These are phyloP conservation scores for Gigaspora rosea DNA, from an alignment of 192 early-diverging fungal species.

Conservation along the genomic window DNA sequence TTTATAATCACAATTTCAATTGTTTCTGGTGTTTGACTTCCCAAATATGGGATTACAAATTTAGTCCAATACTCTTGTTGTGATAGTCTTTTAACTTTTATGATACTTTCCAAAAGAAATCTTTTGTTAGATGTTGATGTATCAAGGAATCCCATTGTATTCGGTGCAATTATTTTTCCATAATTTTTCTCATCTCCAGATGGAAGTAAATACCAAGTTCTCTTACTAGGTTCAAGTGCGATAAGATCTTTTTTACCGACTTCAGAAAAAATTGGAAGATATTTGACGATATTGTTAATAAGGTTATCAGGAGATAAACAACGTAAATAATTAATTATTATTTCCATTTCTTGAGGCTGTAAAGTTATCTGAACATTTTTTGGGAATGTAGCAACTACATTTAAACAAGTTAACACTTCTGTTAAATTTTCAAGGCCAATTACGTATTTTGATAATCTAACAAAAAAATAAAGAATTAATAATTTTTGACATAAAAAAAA, in stretches of 20 bases:
- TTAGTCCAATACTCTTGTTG: background rate
- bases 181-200: background rate
- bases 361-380: too few relatives aligned
- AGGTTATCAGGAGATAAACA: too few relatives aligned
- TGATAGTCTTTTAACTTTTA: background rate
- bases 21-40: background rate
- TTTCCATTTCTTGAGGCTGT: too few relatives aligned
- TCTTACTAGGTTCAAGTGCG: background rate
- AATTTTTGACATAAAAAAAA: too few relatives aligned
- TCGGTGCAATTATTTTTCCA: background rate
- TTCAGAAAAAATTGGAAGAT: constrained; percentile 14
- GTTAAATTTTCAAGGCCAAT: too few relatives aligned
- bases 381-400: too few relatives aligned
- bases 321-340: too few relatives aligned
- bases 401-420: too few relatives aligned
- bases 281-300: background rate
- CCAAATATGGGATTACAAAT: background rate
- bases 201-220: background rate
- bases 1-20: background rate
- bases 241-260: background rate
- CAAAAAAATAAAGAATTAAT: too few relatives aligned
- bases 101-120: background rate
- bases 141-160: background rate
- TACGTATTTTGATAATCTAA: too few relatives aligned
- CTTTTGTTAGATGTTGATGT: background rate